These are phyloP conservation scores for Avena sativa DNA, from an alignment of 176 grass and related monocot genomes.

Conservation along the genomic window DNA sequence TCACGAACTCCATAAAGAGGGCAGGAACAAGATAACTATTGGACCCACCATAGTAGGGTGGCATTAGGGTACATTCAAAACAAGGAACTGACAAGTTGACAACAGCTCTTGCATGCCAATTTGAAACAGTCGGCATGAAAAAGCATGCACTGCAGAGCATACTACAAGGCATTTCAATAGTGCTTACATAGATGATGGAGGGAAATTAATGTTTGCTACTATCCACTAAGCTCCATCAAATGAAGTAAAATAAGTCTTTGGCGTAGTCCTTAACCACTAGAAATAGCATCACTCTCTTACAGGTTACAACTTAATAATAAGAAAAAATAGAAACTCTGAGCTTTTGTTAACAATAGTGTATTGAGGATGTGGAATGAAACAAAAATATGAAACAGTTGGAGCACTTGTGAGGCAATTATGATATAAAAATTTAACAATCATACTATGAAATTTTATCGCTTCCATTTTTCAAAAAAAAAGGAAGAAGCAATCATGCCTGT, in stretches of 20 bases:
- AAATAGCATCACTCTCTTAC: not conserved
- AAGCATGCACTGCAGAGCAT: not conserved
- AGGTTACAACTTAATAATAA: not conserved
- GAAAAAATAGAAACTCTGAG: not conserved
- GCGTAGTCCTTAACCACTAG: conserved; percentile 28
- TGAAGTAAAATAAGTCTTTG: conserved; percentile 13
- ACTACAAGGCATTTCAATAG: not conserved
- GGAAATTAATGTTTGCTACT: not conserved
- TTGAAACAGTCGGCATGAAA: conserved; percentile 31
- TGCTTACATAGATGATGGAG: not conserved
- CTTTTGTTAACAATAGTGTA: not conserved
- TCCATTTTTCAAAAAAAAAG: conserved; percentile 13
- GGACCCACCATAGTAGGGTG: not conserved
- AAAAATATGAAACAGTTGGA: conserved; percentile 8
- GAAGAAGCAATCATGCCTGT: conserved; percentile 71
- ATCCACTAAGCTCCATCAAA: not conserved
- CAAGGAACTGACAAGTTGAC: not conserved
- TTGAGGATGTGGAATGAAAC: not conserved
- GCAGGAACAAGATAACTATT: not conserved
- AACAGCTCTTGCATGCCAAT: conserved; percentile 22
- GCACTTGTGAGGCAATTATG: not conserved
- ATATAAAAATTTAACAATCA: not conserved
- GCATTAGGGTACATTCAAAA: conserved; percentile 12
- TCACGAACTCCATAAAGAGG: not conserved
- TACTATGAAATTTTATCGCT: not conserved